Evolutionary conservation across 352 stramenopile species (phyloP), one percentile per base, ranked within the genome.

Genomic region (Globisporangium solare): DNA sequence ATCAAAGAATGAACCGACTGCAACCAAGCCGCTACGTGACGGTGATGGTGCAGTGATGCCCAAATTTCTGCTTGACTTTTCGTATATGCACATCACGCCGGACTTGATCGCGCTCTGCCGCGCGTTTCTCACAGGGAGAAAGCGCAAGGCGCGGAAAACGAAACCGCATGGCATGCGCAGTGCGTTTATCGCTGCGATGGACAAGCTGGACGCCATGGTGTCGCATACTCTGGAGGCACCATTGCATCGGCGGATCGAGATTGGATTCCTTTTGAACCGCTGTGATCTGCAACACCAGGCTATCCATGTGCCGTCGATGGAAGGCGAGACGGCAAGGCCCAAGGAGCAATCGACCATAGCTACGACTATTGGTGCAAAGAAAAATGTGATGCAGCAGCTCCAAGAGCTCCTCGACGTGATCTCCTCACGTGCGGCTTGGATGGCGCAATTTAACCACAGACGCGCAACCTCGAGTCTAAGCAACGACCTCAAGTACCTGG

Each of bases 31-130:
- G 21, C 24, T 15, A 58, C 40, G 58, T 58, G 13, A 31, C 57
- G 6, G 46, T 41, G 20, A 69, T 66, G 61, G 10, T 22, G 37
- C 7, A 45, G 39, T 17, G 10, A 66, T 74, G 61, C 73, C 66
- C 2, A 54, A 63, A 0, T 86, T 83, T 21, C 14, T 72, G 13
- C 50, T 86, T 13, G 61, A 79, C 18, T 79, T 81, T 40, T 61
- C 62, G 0, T 68, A 59, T 20, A 17, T 65, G 10, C 52, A 67
- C 21, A 39, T 86, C 10, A 68, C 68, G 6, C 46, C 49, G 0
- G 56, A 79, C 1, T 7, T 79, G 14, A 18, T 86, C 21, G 49
- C 39, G 27, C 53, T 81, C 11, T 60, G 64, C 17, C 49, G 60
- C 2, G 51, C 57, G 14, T 63, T 67, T 14, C 47, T 78, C 14